A percentile compares a stretch with the other conserved stretches of the same genome.
phyloP scores from a whole-genome alignment of 768 basidiomycete genomes.

The Psilocybe cyanescens region DNA sequence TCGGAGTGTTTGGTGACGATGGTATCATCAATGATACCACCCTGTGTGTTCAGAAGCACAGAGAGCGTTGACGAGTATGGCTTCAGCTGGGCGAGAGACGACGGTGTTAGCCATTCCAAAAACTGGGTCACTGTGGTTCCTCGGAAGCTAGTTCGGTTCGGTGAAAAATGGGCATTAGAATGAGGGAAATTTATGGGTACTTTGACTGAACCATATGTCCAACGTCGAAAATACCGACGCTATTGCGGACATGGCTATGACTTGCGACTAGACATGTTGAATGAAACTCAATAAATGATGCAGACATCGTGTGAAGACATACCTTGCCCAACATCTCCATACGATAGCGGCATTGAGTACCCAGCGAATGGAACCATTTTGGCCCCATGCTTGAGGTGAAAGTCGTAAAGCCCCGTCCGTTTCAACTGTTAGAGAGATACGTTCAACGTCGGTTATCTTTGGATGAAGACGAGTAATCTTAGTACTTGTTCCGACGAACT shows the following conservation, averaged over 20 bases:
- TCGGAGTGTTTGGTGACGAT: slow-evolving; percentile 85
- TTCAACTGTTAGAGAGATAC: slow-evolving; percentile 34
- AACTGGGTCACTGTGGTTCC: slow-evolving; percentile 80
- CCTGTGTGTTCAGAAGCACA: slow-evolving; percentile 83
- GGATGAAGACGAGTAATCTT: not conserved
- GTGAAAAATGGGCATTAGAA: not conserved
- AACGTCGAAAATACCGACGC: slow-evolving; percentile 92
- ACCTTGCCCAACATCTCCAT: slow-evolving; percentile 84
- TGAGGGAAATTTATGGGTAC: slow-evolving; percentile 41
- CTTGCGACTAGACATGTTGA: slow-evolving; percentile 66
- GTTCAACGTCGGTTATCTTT: not conserved
- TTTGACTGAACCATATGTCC: slow-evolving; percentile 97
- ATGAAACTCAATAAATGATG: not conserved
- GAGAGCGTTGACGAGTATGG: slow-evolving; percentile 85
- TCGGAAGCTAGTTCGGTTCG: slow-evolving; percentile 60
- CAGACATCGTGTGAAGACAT: slow-evolving; percentile 24
- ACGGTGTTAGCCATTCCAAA: slow-evolving; percentile 89
- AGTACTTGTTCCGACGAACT: slow-evolving; percentile 24
- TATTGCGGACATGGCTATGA: slow-evolving; percentile 85
- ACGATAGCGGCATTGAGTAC: slow-evolving; percentile 91
- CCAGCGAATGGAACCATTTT: slow-evolving; percentile 99
- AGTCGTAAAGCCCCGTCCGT: slow-evolving; percentile 86
- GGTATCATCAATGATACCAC: slow-evolving; percentile 97
- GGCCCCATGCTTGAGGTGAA: slow-evolving; percentile 80
- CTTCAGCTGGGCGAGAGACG: slow-evolving; percentile 68